Percentiles rank a stretch among this genome's conserved stretches.
Evolutionary conservation across 148 eudicot genomes (phyloP).

Genomic region (Camellia sinensis): DNA sequence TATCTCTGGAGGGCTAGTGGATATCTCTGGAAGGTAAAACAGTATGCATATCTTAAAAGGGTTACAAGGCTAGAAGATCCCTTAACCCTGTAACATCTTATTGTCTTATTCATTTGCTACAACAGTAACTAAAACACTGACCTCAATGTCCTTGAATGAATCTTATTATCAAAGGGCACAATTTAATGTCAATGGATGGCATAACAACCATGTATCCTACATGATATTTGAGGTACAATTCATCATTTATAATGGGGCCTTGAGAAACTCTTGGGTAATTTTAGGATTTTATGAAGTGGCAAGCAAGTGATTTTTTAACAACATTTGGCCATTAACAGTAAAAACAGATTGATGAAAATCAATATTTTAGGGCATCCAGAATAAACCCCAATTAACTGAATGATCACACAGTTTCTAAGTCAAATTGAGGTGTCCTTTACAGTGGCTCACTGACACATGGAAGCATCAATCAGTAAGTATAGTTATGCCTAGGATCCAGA

Average conservation of each 20-base stretch:
- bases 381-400: background rate
- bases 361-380: background rate
- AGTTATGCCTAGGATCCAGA: background rate
- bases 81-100: conserved; percentile 3
- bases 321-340: background rate
- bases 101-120: background rate
- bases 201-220: background rate
- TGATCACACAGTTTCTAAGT: background rate
- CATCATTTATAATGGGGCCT: background rate
- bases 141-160: background rate
- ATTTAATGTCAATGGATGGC: background rate
- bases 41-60: background rate
- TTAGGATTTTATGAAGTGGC: background rate
- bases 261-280: background rate
- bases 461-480: background rate
- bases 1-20: conserved; percentile 14
- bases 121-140: background rate
- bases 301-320: background rate
- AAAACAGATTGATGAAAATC: background rate
- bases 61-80: background rate
- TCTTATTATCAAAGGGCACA: background rate
- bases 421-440: background rate
- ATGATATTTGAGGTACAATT: background rate
- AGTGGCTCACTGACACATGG: background rate
- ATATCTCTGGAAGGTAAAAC: background rate